phyloP scores from a whole-genome alignment of 2,329 filamentous ascomycete species.

The Monilinia laxa region DNA sequence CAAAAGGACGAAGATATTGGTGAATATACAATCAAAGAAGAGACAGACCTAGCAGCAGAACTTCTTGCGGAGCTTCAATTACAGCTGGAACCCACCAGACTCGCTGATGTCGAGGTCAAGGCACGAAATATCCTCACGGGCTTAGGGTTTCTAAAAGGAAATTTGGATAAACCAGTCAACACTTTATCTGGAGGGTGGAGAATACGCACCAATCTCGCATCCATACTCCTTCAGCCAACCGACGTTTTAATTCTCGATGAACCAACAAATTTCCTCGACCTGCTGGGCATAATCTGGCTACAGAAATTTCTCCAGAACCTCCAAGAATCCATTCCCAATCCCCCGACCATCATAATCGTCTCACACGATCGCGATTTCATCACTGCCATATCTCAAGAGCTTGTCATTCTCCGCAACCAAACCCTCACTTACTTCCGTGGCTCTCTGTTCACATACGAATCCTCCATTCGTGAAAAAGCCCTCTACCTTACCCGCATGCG shows the following conservation, averaged over 20 bases:
- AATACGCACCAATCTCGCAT: constrained; percentile 66
- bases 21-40: constrained; percentile 55
- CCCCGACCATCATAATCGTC: constrained; percentile 71
- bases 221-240: constrained; percentile 66
- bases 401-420: constrained; percentile 73
- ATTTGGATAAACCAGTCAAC: constrained; percentile 58
- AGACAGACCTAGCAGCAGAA: constrained; percentile 68
- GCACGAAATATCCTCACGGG: constrained; percentile 60
- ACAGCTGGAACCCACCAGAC: constrained; percentile 63
- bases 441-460: constrained; percentile 70
- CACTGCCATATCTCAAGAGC: constrained; percentile 71
- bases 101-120: constrained; percentile 62
- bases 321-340: constrained; percentile 50
- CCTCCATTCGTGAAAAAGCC: constrained; percentile 65
- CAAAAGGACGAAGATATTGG: constrained; percentile 58
- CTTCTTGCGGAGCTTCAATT: constrained; percentile 68
- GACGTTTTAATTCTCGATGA: constrained; percentile 82
- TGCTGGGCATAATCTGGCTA: constrained; percentile 82
- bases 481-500: constrained; percentile 72
- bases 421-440: constrained; percentile 72
- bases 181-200: constrained; percentile 76
- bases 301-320: constrained; percentile 67
- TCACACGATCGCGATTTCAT: constrained; percentile 84
- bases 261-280: constrained; percentile 82
- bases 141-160: constrained; percentile 62